A percentile compares a stretch with the other conserved stretches of the same genome.
phyloP scores from a whole-genome alignment of 768 basidiomycete species.

The Leccinum disarticulatum region DNA sequence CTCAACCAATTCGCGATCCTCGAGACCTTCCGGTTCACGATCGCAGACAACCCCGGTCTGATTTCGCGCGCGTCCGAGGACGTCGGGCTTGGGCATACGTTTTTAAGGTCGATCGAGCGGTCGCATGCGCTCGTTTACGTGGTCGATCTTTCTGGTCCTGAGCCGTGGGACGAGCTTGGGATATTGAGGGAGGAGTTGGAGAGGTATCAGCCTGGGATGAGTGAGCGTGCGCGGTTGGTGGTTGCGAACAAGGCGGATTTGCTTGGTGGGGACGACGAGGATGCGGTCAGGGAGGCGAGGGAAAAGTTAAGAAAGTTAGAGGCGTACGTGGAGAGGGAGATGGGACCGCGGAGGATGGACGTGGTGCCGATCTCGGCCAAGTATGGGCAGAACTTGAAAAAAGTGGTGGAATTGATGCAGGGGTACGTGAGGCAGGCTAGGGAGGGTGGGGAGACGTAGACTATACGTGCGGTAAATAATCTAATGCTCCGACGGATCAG shows the following conservation, averaged over 20 bases:
- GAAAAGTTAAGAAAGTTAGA: constrained; percentile 58
- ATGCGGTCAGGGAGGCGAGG: constrained; percentile 51
- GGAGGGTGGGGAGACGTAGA: background rate
- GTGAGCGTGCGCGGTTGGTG: constrained; percentile 72
- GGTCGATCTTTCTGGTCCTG: constrained; percentile 75
- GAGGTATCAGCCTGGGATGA: constrained; percentile 77
- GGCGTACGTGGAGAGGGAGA: constrained; percentile 51
- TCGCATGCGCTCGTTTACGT: constrained; percentile 90
- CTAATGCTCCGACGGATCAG: background rate
- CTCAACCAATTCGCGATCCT: constrained; percentile 53
- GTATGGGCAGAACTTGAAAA: constrained; percentile 75
- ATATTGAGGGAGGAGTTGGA: constrained; percentile 82
- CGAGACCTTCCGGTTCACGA: constrained; percentile 87
- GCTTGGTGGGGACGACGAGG: constrained; percentile 52
- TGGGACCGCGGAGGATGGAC: constrained; percentile 45
- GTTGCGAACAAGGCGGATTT: constrained; percentile 96
- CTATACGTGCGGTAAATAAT: background rate
- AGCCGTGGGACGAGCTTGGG: constrained; percentile 75
- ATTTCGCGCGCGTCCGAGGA: constrained; percentile 83
- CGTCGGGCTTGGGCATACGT: constrained; percentile 91
- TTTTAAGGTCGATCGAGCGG: constrained; percentile 90
- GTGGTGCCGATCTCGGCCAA: constrained; percentile 87
- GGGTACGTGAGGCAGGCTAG: constrained; percentile 59
- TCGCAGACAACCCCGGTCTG: constrained; percentile 96
- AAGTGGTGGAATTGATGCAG: constrained; percentile 67